Base-by-base conservation (phyloP, 225 moss, liverwort and hornwort species). In the Pseudisothecium myosuroides region DNA sequence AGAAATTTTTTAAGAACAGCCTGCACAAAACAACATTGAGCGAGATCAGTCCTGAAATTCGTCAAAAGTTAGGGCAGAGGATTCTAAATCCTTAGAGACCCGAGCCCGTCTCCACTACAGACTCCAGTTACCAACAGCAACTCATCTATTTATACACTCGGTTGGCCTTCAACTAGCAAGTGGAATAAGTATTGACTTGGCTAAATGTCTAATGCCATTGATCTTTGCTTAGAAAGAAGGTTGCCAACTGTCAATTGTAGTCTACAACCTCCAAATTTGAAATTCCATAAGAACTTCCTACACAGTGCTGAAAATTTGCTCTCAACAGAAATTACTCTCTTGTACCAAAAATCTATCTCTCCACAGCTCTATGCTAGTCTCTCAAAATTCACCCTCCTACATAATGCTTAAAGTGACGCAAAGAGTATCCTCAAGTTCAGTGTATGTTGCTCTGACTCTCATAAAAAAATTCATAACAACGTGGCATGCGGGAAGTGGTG, bases 1-100 rank as follows among this genome's bases (percentile, higher is more conserved):
- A 98, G 94, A 87, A 95, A 88, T 50, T 87, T 90, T 89, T 95
- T 94, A n/a, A 98, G 91, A 60, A 98, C 97, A 83, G 94, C 93
- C 97, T 97, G 95, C 90, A 93, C 58, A 81, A 49, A 80, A 72
- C 32, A 89, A 58, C 36, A 88, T 69, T 32, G 20, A 59, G 26
- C 29, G 34, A 83, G 80, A 66, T 91, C 74, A 93, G 66, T 54
- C 55, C 41, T 55, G 56, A 80, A 80, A 80, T 28, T 80, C 52
- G 14, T 74, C 76, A 76, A 58, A 43, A 62, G 58, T 75, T 55
- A 18, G n/a, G 22, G 39, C 37, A 61, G n/a, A 81, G 72, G n/a
- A 71, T 75, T 54, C 63, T 75, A 7, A 88, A 74, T 13, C 63
- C 24, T 14, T 21, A 47, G 6, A n/a, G 50, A 54, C 64, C 64